Base-by-base conservation (phyloP, 2,329 filamentous ascomycete species). In the Pyrenophora tritici-repentis region DNA sequence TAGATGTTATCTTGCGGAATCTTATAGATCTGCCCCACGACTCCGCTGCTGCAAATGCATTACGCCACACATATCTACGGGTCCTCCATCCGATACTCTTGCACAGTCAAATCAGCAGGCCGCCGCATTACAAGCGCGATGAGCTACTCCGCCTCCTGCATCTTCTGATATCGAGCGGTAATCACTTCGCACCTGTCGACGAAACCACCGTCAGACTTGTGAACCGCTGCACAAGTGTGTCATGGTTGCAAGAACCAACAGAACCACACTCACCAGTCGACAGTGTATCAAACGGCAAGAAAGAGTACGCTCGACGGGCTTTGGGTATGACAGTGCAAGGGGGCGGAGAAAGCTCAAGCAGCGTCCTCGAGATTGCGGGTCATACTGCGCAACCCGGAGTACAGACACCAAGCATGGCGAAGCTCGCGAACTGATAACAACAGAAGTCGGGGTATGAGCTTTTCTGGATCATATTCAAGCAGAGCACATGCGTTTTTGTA, bases 1-100 rank as follows among this genome's bases (percentile, higher is more conserved):
- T 97, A 39, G 94, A 99, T 68, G 94, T 99, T 58, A 91, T 99
- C 51, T 90, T 99, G 54, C 89, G 94, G 36, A 99, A 99, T 67
- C 80, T 99, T n/a, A 86, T 97, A 65, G 94, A 99, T 71, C 80
- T 99, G 7, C 94, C 95, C 0, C 88, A 93, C 65, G 93, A 96
- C 70, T 86, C 79, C 9, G 63, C 70, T 20, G 71, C 73, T 18
- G 67, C 72, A 2, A 72, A 68, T 26, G 71, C 84, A 2, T 78
- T 99, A 50, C 85, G 93, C 32, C 94, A 99, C 72, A 99, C 94
- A 3, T 99, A 99, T 70, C 82, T 99, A 5, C 87, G 94, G 26
- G 94, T 99, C 3, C 78, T 99, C 10, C 91, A 95, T 67, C 94
- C 94, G 0, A 81, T 99, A 18, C 80, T 99, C 17, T 89, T 90